Evolutionary conservation across 192 early-diverging fungal genomes (phyloP), one percentile per base, ranked within the genome.

Genomic region (Entrophospora sp.): DNA sequence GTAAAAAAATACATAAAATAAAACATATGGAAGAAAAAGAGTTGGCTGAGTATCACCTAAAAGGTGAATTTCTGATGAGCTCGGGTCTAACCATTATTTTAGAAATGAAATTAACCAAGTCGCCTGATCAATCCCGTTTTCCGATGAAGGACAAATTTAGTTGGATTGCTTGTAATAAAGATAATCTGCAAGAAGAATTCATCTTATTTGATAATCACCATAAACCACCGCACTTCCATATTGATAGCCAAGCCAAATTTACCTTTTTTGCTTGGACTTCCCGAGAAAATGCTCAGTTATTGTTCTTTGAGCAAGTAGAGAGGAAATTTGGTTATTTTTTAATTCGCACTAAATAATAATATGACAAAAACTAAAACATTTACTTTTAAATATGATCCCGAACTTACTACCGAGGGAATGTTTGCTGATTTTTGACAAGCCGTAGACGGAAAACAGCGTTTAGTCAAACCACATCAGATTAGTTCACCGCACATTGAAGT

Each of bases 131-230:
- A n/a, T n/a, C n/a, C n/a, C n/a, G n/a, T n/a, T n/a, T n/a, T n/a
- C n/a, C n/a, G n/a, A n/a, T n/a, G n/a, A n/a, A n/a, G n/a, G n/a
- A 51, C 18, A 51, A 51, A 51, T n/a, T 51, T 51, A 51, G 20
- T 22, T 51, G 48, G 18, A 51, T 51, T 51, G 48, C 48, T 51
- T 51, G 18, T 51, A 51, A 51, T 51, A n/a, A 20, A n/a, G 24
- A 51, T 10, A 51, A 51, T 22, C n/a, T 8, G 14, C 12, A 51
- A n/a, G n/a, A 51, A 51, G 18, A n/a, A 51, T 6, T 51, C 7
- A 20, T 51, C 7, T 51, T 51, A 20, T 5, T 10, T 51, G 18
- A 51, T 51, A 5, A 51, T 51, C 14, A 16, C 18, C 5, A 22
- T 25, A 51, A 51, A 51, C 9, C 12, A n/a, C 20, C 20, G 7